A percentile compares a stretch with the other conserved stretches of the same genome.
Evolutionary conservation across 305 asterid species (phyloP).

Genomic region (Coffea humblotiana): DNA sequence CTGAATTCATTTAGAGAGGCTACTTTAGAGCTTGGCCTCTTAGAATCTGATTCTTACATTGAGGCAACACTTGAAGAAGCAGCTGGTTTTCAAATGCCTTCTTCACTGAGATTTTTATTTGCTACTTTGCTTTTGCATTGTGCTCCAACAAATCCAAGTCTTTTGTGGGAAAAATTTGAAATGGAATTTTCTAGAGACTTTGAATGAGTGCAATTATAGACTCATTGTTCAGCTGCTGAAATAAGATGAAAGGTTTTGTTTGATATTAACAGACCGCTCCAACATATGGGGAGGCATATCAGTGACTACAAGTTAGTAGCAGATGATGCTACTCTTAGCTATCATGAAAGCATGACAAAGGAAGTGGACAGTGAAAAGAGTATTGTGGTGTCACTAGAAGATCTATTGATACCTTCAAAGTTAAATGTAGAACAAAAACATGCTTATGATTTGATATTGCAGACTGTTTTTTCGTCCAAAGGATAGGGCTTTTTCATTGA

Average conservation of each 20-base stretch:
- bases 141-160: neutral
- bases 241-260: too few relatives aligned
- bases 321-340: too few relatives aligned
- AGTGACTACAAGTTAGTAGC: too few relatives aligned
- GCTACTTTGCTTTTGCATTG: neutral
- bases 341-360: too few relatives aligned
- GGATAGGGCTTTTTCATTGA: neutral
- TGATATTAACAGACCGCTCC: too few relatives aligned
- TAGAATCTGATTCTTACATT: neutral
- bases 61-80: neutral
- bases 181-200: neutral
- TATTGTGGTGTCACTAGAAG: neutral
- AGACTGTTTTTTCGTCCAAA: neutral
- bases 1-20: neutral
- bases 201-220: too few relatives aligned
- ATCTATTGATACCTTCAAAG: neutral
- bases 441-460: neutral
- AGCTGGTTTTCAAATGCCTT: neutral
- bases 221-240: too few relatives aligned
- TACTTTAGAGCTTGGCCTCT: neutral
- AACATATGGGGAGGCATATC: too few relatives aligned
- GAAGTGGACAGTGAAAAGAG: neutral
- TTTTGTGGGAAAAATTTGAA: neutral
- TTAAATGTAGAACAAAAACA: too few relatives aligned
- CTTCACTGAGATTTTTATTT: neutral